These are phyloP conservation scores for Capsicum rhomboideum DNA, from an alignment of 257 asterid species.

Conservation along the genomic window DNA sequence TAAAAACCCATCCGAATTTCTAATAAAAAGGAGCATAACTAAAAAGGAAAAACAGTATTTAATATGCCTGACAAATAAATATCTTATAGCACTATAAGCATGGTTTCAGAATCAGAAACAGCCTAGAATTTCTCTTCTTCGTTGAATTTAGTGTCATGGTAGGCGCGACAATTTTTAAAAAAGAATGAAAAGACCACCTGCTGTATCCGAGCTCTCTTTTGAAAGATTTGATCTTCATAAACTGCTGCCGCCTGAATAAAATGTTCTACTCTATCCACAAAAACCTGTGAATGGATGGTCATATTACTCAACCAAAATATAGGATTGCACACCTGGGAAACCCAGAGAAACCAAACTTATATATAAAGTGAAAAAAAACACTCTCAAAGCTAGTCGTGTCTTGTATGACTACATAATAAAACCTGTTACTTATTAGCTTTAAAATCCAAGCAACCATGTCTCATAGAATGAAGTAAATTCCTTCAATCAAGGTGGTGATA, in stretches of 20 bases:
- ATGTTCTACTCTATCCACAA: slow-evolving; percentile 74
- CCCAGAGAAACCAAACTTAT: not conserved
- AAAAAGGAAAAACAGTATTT: not conserved
- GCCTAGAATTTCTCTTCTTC: not conserved
- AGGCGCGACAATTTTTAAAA: not conserved
- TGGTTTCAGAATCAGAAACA: not conserved
- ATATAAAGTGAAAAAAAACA: not conserved
- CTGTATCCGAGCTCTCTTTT: slow-evolving; percentile 75
- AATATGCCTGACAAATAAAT: not conserved
- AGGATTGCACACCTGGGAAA: not conserved
- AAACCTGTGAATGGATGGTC: slow-evolving; percentile 43
- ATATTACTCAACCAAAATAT: not conserved
- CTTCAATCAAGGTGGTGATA: not conserved
- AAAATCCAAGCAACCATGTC: not conserved
- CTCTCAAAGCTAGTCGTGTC: not conserved
- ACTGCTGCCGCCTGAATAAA: slow-evolving; percentile 86
- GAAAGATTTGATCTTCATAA: slow-evolving; percentile 80
- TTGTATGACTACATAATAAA: not conserved
- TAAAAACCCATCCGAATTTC: not conserved
- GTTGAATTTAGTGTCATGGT: not conserved
- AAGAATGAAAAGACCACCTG: slow-evolving; percentile 38
- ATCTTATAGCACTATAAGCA: slow-evolving; percentile 1
- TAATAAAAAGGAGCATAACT: not conserved
- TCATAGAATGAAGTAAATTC: not conserved
- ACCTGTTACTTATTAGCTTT: not conserved